Evolutionary conservation across 2,329 filamentous ascomycete species (phyloP).

Genomic region (Trichoderma atroviride): DNA sequence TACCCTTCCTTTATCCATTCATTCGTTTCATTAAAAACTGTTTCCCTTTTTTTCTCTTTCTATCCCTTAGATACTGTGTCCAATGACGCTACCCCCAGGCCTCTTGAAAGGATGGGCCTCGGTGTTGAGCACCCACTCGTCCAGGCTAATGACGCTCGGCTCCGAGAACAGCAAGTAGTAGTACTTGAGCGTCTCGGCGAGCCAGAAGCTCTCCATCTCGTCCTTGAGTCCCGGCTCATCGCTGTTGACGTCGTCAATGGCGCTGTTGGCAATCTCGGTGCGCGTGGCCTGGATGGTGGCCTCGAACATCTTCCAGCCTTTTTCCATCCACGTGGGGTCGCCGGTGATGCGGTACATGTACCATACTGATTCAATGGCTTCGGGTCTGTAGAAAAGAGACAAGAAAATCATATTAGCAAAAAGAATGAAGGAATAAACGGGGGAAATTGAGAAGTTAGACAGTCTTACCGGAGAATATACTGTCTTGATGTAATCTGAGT

Average conservation of each 20-base stretch:
- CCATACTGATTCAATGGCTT: conserved; percentile 87
- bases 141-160: conserved; percentile 65
- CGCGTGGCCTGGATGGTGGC: conserved; percentile 68
- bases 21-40: background rate
- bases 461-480: conserved; percentile 65
- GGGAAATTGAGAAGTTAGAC: conserved; percentile 30
- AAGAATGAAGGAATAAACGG: conserved; percentile 26
- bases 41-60: background rate
- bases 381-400: conserved; percentile 56
- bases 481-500: conserved; percentile 46
- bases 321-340: conserved; percentile 72
- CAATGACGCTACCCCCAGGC: conserved; percentile 34
- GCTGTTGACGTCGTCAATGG: conserved; percentile 64
- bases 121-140: conserved; percentile 69
- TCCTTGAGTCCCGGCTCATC: conserved; percentile 52
- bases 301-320: conserved; percentile 85
- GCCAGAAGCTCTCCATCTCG: conserved; percentile 87
- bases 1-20: background rate
- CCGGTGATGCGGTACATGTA: conserved; percentile 91
- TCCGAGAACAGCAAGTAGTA: conserved; percentile 81
- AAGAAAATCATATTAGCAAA: conserved; percentile 22
- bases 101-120: conserved; percentile 63
- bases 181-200: conserved; percentile 89
- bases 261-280: conserved; percentile 69
- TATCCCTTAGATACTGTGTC: conserved; percentile 9